A percentile compares a stretch with the other conserved stretches of the same genome.
phyloP scores from a whole-genome alignment of 306 rosid genomes.

The Prunus mongolica region DNA sequence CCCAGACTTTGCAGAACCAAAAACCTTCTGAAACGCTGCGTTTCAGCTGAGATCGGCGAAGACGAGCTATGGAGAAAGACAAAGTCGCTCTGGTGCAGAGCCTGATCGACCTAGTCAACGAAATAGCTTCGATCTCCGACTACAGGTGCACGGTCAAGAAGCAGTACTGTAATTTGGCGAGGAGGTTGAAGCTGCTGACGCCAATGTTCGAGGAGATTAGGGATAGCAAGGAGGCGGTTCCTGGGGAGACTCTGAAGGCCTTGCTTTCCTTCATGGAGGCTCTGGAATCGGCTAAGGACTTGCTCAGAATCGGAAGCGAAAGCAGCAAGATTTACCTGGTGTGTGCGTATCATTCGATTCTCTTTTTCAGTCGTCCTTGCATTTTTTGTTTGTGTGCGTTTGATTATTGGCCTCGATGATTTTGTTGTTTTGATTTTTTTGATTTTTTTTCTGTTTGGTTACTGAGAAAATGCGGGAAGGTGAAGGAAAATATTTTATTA shows the following conservation, averaged over 20 bases:
- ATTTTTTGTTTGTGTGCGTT: slow-evolving; percentile 1
- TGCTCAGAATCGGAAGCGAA: slow-evolving; percentile 77
- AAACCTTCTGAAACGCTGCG: not conserved
- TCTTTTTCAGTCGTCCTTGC: not conserved
- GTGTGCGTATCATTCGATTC: slow-evolving; percentile 32
- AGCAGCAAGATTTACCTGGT: slow-evolving; percentile 94
- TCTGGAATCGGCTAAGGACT: slow-evolving; percentile 60
- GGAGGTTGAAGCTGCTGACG: slow-evolving; percentile 79
- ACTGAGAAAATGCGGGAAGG: slow-evolving; percentile 14
- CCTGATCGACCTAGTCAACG: slow-evolving; percentile 60
- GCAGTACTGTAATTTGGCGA: slow-evolving; percentile 79
- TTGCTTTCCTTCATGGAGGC: slow-evolving; percentile 54
- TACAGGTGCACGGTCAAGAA: slow-evolving; percentile 75
- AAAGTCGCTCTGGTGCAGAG: slow-evolving; percentile 38
- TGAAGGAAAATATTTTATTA: not conserved
- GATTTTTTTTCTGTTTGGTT: slow-evolving; percentile 14
- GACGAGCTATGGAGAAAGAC: slow-evolving; percentile 63
- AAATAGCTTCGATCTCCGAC: slow-evolving; percentile 75
- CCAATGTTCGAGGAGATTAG: slow-evolving; percentile 95
- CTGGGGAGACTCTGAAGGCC: slow-evolving; percentile 49
- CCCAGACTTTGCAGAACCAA: slow-evolving; percentile 20
- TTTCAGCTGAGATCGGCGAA: not conserved
- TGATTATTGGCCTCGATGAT: not conserved
- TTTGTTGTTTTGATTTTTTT: not conserved
- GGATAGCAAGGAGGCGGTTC: slow-evolving; percentile 44